Conservation (phyloP, 306 rosid species). For the Prunus fruticosa region DNA sequence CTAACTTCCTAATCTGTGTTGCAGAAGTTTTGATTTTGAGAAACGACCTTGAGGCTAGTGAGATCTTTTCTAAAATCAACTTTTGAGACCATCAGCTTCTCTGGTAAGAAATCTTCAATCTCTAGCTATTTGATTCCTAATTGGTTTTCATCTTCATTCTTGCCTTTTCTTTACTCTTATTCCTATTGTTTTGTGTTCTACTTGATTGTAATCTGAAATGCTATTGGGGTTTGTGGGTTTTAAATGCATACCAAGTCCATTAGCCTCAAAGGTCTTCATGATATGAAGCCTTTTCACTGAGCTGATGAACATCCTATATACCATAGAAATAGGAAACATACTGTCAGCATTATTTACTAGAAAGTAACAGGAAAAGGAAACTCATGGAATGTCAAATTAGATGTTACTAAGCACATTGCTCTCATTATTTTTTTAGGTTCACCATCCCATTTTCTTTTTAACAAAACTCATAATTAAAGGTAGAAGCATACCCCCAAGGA, state of each 20-base stretch:
- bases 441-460: neutral
- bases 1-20: no score
- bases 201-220: no score
- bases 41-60: no score
- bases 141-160: no score
- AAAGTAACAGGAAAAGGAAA: neutral
- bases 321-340: constrained; percentile 1
- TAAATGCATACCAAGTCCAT: constrained; percentile 52
- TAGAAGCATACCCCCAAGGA: constrained; percentile 57
- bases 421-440: neutral
- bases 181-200: no score
- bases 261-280: constrained; percentile 64
- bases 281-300: constrained; percentile 72
- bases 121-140: no score
- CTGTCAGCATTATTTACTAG: neutral
- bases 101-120: no score
- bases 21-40: no score
- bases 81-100: no score
- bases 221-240: no score
- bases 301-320: constrained; percentile 56
- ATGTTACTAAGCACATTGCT: neutral
- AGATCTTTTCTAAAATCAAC: no score
- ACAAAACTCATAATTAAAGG: neutral
- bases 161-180: no score
- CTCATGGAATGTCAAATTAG: neutral